These are phyloP conservation scores for Zygoascus sp. DNA, from an alignment of 1,139 yeast species.

Conservation along the genomic window DNA sequence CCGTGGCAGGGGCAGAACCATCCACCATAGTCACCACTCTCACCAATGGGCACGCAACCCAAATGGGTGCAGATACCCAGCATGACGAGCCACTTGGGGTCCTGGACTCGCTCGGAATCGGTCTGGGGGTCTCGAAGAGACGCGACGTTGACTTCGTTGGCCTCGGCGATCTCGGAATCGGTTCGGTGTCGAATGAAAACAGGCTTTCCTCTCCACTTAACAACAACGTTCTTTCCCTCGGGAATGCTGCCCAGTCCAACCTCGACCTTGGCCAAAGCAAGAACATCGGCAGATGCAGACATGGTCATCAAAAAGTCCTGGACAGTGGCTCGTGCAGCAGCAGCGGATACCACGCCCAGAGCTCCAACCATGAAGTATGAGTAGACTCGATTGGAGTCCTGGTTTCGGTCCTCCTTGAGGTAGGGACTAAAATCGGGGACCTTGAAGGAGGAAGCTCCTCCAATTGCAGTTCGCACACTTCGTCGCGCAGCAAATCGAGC, in stretches of 20 bases:
- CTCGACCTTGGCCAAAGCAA: slow-evolving; percentile 99
- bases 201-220: slow-evolving; percentile 99
- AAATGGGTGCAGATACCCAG: slow-evolving; percentile 99
- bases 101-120: slow-evolving; percentile 90
- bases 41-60: slow-evolving; percentile 99
- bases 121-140: slow-evolving; percentile 89
- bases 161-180: slow-evolving; percentile 86
- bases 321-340: slow-evolving; percentile 97
- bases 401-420: slow-evolving; percentile 65
- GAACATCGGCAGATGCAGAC: slow-evolving; percentile 98
- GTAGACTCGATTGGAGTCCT: slow-evolving; percentile 75
- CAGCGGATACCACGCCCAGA: slow-evolving; percentile 88
- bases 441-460: slow-evolving; percentile 69
- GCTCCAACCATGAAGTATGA: slow-evolving; percentile 98
- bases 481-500: slow-evolving; percentile 13
- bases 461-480: slow-evolving; percentile 20
- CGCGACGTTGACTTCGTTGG: slow-evolving; percentile 71
- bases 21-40: slow-evolving; percentile 99
- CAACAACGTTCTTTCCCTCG: slow-evolving; percentile 95
- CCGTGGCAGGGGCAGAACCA: slow-evolving; percentile 99
- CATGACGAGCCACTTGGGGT: slow-evolving; percentile 99
- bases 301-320: slow-evolving; percentile 89
- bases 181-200: slow-evolving; percentile 99
- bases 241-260: slow-evolving; percentile 93
- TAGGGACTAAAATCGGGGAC: slow-evolving; percentile 89